Evolutionary conservation across 2,329 filamentous ascomycete genomes (phyloP), one percentile per base, ranked within the genome.

Genomic region (Epichloe coenophiala): DNA sequence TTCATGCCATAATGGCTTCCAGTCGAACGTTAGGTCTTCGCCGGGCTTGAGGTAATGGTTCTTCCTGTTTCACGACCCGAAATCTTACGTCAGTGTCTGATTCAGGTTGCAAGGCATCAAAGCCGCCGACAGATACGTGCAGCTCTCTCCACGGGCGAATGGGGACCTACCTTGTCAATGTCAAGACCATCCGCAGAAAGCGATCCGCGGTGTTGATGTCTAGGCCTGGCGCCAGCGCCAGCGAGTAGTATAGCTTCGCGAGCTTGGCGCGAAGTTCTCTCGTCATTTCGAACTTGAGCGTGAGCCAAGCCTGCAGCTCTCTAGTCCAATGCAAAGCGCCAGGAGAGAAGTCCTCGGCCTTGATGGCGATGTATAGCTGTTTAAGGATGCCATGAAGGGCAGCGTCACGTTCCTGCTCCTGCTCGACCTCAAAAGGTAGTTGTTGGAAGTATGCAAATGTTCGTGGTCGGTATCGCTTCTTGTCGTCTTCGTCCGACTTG

Each of bases 281-380:
- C 45, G 88, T 88, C 64, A 95, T 88, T 70, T 98, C 91, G 64
- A 98, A 98, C 74, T 98, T 98, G 68, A 98, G 81, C 49, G 85
- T 86, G 57, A 98, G 76, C 93, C 94, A 98, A 68, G 86, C 88
- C 63, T 90, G 82, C 45, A 98, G 83, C 77, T 98, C 93, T 58
- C 91, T 83, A 15, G 93, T 96, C 93, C 93, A 98, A 68, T 98
- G 91, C 54, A 95, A 76, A 31, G 91, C 93, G 36, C 93, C 93
- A 0, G 91, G 88, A 23, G 86, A 84, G 68, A 97, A 97, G 68
- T 98, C 93, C 57, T 95, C 89, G 3, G 93, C 85, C 63, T 89
- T 84, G 56, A 98, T 76, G 51, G 91, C 81, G 59, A 96, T 87
- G 66, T 95, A 97, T 33, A 98, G 83, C 62, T 95, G 87, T 65